Percentiles rank a stretch among this genome's conserved stretches.
Evolutionary conservation across 345 rosid genomes (phyloP).

Genomic region (Eucalyptus cladocalyx): DNA sequence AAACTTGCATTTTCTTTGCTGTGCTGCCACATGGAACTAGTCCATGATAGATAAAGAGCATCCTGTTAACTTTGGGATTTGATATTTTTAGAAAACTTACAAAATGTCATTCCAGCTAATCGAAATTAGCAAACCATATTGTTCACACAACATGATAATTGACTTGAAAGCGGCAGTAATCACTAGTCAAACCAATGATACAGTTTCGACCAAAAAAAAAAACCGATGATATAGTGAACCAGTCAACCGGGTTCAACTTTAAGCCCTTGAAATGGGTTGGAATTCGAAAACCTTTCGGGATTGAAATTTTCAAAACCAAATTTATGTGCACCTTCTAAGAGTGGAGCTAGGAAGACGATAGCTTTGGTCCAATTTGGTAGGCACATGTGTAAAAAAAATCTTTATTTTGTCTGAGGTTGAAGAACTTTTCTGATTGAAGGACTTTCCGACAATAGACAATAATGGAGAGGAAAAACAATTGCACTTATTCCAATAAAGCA

Average conservation of each 20-base stretch:
- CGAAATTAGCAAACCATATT: no score
- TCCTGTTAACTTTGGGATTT: background rate
- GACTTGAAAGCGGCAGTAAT: rapidly evolving
- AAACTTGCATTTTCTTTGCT: background rate
- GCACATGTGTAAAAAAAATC: background rate
- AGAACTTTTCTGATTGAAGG: background rate
- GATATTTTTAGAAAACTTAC: background rate
- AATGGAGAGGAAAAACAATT: background rate
- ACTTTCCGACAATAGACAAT: background rate
- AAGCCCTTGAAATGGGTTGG: no score
- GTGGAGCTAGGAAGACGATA: background rate
- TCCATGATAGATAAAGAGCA: background rate
- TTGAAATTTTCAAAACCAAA: no score
- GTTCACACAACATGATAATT: no score
- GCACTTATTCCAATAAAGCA: no score
- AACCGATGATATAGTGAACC: background rate
- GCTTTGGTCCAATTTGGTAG: background rate
- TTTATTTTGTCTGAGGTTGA: background rate
- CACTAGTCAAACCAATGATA: background rate
- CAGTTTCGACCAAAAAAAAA: no score
- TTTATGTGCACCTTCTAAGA: no score
- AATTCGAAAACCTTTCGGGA: rapidly evolving
- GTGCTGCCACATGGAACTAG: background rate
- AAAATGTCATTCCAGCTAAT: no score
- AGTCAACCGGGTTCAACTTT: background rate